A percentile compares a stretch with the other conserved stretches of the same genome.
These are phyloP conservation scores for Acacia acuminata DNA, from an alignment of 306 rosid species.

Conservation along the genomic window DNA sequence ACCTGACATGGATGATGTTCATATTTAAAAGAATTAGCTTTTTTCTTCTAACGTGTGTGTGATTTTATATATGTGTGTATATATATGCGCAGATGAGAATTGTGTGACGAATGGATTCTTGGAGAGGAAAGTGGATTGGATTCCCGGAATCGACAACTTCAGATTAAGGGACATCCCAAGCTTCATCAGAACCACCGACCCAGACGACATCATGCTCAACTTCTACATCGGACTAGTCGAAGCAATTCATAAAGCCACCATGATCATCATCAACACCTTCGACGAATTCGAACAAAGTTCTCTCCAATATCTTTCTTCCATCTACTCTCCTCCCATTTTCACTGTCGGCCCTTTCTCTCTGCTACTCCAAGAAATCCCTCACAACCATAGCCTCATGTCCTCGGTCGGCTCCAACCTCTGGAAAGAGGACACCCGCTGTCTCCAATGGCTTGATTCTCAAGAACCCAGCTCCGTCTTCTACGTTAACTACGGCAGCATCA, in stretches of 20 bases:
- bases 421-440: constrained; percentile 17
- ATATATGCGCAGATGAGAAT: not conserved
- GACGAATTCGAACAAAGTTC: constrained; percentile 20
- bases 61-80: too few relatives aligned
- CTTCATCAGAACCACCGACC: constrained; percentile 23
- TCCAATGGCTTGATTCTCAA: constrained; percentile 30
- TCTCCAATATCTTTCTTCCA: not conserved
- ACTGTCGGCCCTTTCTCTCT: not conserved
- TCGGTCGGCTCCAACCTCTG: constrained; percentile 27
- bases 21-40: too few relatives aligned
- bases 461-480: constrained; percentile 7
- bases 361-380: not conserved
- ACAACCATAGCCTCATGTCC: not conserved
- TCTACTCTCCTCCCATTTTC: not conserved
- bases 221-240: not conserved
- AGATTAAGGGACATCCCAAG: constrained; percentile 23
- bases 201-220: constrained; percentile 20
- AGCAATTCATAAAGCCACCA: not conserved
- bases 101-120: not conserved
- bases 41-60: too few relatives aligned
- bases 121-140: constrained; percentile 29
- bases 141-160: constrained; percentile 19
- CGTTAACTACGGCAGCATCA: constrained; percentile 30
- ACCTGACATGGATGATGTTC: too few relatives aligned
- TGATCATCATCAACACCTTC: constrained; percentile 32